Base-by-base conservation (phyloP, 495 filamentous ascomycete species). In the Aspergillus ellipticus region DNA sequence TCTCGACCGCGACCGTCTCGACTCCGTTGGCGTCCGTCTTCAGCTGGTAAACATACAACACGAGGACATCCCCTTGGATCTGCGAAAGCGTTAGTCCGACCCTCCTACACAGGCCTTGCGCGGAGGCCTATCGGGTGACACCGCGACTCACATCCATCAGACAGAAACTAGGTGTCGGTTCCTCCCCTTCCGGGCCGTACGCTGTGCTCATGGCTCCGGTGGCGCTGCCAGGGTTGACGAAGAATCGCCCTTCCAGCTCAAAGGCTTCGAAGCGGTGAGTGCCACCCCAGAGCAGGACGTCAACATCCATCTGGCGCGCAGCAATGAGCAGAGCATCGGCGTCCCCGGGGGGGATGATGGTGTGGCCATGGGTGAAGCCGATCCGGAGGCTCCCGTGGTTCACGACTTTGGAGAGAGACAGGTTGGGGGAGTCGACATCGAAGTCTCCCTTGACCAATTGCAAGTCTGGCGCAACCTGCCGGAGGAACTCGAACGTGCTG, bases 191-290 rank as follows among this genome's bases (percentile, higher is more conserved):
- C 49, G 73, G 79, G 80, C 76, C 83, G 79, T 78, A 89, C 41
- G 85, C 88, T 0, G 85, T 86, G 42, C 84, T 86, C 66, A 91
- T 82, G 0, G 92, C 92, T 10, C 91, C 91, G 8, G 90, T 95
- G 19, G 89, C 92, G 71, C 89, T 95, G n/a, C 94, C 94, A 2
- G 94, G 94, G 67, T 97, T 98, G 42, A 98, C 86, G 72, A 98
- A 98, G 77, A 98, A 98, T 70, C 95, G 90, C 50, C 94, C 95
- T 78, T 97, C 95, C 74, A 97, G 86, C 78, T 98, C 95, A 66
- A 96, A 98, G 26, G 95, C 96, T 76, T 99, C 94, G 68, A 99
- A 99, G 11, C 85, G 80, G 74, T 97, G 93, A 13, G 93, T 96
- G n/a, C 94, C 95, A 42, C 92, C 94, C 91, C 91, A 99, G 60